These are phyloP conservation scores for Xylariaceae sp. DNA, from an alignment of 2,329 filamentous ascomycete species.

Conservation along the genomic window DNA sequence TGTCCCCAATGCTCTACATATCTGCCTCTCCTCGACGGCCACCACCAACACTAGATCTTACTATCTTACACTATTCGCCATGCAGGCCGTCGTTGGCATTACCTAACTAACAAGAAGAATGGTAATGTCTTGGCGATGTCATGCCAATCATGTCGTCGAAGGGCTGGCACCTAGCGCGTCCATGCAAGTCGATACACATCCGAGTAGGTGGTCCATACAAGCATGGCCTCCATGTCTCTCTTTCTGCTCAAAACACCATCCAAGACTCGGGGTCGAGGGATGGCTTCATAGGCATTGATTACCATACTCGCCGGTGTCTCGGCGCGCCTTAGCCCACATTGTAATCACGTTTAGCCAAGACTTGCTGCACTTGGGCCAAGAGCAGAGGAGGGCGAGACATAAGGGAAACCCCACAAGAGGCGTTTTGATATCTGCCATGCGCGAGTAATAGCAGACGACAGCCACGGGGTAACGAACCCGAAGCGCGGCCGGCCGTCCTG, in stretches of 20 bases:
- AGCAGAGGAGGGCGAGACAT: constrained; percentile 18
- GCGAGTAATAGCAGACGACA: too few species aligned
- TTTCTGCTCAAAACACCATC: constrained; percentile 3
- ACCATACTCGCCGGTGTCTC: constrained; percentile 19
- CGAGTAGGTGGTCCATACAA: neutral
- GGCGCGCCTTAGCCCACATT: constrained; percentile 29
- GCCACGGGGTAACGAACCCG: constrained; percentile 1
- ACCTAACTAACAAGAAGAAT: constrained; percentile 12
- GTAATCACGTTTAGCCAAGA: constrained; percentile 19
- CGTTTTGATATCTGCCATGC: neutral
- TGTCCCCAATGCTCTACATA: neutral
- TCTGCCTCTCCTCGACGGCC: neutral
- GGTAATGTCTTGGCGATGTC: constrained; percentile 13
- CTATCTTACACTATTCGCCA: neutral
- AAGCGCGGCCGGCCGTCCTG: constrained; percentile 3
- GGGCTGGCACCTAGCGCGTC: constrained; percentile 13
- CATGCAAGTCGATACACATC: too few species aligned
- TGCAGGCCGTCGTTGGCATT: neutral
- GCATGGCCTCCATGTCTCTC: constrained; percentile 2
- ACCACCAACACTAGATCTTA: constrained; percentile 9
- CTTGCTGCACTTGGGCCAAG: constrained; percentile 3
- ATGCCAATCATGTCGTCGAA: constrained; percentile 16
- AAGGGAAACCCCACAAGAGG: constrained; percentile 9
- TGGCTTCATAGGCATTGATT: constrained; percentile 20
- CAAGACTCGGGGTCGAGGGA: constrained; percentile 20